Evolutionary conservation across 345 rosid genomes (phyloP).

Genomic region (Eucalyptus viminalis): DNA sequence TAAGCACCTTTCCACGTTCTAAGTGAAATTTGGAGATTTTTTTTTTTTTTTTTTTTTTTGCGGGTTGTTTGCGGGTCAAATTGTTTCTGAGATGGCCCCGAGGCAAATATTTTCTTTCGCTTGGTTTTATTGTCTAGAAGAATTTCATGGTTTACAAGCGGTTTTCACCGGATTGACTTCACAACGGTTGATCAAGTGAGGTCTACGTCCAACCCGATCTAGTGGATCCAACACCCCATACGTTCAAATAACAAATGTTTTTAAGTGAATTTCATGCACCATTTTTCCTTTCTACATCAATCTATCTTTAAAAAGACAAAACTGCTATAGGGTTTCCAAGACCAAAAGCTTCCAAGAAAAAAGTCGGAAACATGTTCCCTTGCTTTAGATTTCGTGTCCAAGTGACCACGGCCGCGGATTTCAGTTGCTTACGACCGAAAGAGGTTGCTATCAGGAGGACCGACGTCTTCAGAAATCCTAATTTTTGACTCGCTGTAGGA

Average conservation of each 20-base stretch:
- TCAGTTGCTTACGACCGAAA: neutral
- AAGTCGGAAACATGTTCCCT: neutral
- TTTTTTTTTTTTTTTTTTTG: rapidly evolving
- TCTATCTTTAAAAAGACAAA: neutral
- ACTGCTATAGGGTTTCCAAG: neutral
- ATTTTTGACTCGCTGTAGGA: neutral
- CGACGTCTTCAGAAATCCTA: neutral
- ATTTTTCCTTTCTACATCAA: neutral
- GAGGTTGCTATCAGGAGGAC: neutral
- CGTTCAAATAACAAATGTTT: neutral
- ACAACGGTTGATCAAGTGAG: neutral
- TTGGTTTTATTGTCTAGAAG: neutral
- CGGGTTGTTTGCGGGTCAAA: too few relatives aligned
- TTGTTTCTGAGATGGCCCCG: too few relatives aligned
- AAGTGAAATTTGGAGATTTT: too few relatives aligned
- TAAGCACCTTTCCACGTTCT: too few relatives aligned
- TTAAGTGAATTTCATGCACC: too few relatives aligned
- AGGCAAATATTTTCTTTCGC: neutral
- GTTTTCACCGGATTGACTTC: neutral
- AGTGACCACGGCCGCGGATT: neutral
- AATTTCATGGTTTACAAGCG: neutral
- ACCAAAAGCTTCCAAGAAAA: neutral
- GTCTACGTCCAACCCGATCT: neutral
- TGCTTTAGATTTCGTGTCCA: neutral
- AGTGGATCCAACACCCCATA: neutral